Evolutionary conservation across 2,329 filamentous ascomycete species (phyloP).

Genomic region (Aspergillus sojae): DNA sequence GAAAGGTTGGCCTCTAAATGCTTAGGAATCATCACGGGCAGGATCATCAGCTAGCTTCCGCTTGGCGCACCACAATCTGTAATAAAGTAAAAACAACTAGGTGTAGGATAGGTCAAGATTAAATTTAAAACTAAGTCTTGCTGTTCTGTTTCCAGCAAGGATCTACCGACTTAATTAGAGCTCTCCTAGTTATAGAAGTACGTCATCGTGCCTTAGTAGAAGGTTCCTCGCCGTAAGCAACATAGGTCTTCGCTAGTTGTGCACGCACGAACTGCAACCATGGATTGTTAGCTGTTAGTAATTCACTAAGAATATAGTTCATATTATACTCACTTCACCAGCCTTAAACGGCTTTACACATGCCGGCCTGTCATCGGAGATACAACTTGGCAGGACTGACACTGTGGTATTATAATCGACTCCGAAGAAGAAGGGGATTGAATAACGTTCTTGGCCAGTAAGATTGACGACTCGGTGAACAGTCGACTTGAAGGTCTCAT

Average conservation of each 20-base stretch:
- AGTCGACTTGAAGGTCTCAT: conserved; percentile 43
- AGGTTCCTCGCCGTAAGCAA: background rate
- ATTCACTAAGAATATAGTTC: no score
- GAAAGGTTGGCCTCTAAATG: no score
- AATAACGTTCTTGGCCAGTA: conserved; percentile 42
- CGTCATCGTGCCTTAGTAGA: background rate
- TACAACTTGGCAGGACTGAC: conserved; percentile 23
- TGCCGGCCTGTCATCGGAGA: conserved; percentile 15
- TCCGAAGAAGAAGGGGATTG: conserved; percentile 46
- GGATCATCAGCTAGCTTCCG: no score
- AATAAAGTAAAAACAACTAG: no score
- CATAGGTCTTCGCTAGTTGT: background rate
- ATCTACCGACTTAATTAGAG: no score
- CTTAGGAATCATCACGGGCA: no score
- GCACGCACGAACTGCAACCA: background rate
- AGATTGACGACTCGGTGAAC: conserved; percentile 45
- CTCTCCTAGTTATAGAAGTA: background rate
- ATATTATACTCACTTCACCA: conserved; percentile 21
- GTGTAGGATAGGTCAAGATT: no score
- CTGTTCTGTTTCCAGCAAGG: no score
- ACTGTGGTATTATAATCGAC: conserved; percentile 44
- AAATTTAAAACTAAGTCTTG: no score
- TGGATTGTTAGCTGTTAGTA: background rate
- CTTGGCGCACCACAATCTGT: no score
- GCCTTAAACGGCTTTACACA: conserved; percentile 24